Conservation (phyloP, 1,284 basidiomycete species). For the Cutaneotrichosporon arboriforme region DNA sequence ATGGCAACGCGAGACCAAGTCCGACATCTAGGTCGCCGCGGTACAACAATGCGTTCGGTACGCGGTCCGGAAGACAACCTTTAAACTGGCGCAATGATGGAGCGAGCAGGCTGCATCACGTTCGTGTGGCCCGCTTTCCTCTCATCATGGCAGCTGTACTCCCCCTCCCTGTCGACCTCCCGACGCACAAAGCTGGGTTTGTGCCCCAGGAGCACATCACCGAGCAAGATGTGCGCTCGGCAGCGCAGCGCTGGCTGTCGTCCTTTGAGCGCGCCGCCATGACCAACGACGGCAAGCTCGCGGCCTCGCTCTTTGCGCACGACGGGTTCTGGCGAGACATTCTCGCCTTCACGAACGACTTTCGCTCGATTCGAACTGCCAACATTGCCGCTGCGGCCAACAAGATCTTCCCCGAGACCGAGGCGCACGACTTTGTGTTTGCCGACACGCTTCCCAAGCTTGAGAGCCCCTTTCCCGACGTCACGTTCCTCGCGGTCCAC, state of each 20-base stretch:
- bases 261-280: conserved; percentile 13
- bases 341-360: conserved; percentile 35
- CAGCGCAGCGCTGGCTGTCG: conserved; percentile 1
- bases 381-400: conserved; percentile 31
- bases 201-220: background rate
- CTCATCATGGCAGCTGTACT: background rate
- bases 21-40: too few species aligned
- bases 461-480: conserved; percentile 54
- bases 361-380: conserved; percentile 25
- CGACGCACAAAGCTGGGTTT: conserved; percentile 9
- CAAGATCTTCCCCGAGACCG: conserved; percentile 48
- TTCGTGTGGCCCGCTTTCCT: too few species aligned
- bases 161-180: conserved; percentile 6
- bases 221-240: background rate
- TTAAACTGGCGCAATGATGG: too few species aligned
- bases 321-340: conserved; percentile 37
- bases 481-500: conserved; percentile 57
- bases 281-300: conserved; percentile 21
- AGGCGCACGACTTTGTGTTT: conserved; percentile 50
- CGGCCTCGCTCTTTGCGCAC: conserved; percentile 25
- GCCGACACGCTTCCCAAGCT: conserved; percentile 29
- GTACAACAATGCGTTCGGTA: too few species aligned
- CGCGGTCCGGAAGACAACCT: too few species aligned
- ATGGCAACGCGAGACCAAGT: too few species aligned
- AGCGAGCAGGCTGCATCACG: too few species aligned